These are phyloP conservation scores for Coprinellus micaceus DNA, from an alignment of 768 basidiomycete species.

Conservation along the genomic window DNA sequence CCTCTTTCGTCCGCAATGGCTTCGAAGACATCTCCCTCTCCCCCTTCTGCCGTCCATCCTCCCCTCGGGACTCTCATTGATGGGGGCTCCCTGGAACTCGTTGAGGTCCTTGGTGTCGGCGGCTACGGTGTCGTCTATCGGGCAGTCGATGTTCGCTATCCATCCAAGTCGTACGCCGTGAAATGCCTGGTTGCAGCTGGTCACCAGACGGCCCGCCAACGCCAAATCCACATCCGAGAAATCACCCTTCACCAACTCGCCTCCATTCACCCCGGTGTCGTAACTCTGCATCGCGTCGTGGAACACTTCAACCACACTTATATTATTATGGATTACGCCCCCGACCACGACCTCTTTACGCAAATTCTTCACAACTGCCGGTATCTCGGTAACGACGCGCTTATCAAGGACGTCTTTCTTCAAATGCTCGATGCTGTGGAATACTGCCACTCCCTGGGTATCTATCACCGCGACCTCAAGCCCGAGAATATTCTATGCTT, in stretches of 20 bases:
- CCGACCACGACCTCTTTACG: conserved; percentile 93
- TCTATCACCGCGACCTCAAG: conserved; percentile 97
- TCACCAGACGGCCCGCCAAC: conserved; percentile 53
- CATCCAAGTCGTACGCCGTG: conserved; percentile 75
- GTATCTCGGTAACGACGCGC: conserved; percentile 82
- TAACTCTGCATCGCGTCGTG: conserved; percentile 88
- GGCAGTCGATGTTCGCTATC: conserved; percentile 63
- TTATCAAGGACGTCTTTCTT: conserved; percentile 91
- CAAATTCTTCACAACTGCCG: conserved; percentile 82
- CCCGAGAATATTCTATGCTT: conserved; percentile 95
- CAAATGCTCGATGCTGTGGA: conserved; percentile 95
- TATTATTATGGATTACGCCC: conserved; percentile 93
- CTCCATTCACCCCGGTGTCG: conserved; percentile 78
- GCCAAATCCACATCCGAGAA: conserved; percentile 87
- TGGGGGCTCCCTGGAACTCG: conserved; percentile 80
- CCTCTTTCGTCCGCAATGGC: conserved; percentile 27
- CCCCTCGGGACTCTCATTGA: conserved; percentile 84
- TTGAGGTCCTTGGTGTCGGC: conserved; percentile 87
- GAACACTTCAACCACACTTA: conserved; percentile 83
- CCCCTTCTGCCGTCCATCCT: conserved; percentile 47
- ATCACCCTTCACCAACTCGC: conserved; percentile 83
- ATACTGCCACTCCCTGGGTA: conserved; percentile 89
- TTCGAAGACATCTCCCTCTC: conserved; percentile 31
- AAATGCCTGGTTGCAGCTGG: conserved; percentile 78
- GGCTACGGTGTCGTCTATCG: conserved; percentile 97